A percentile compares a stretch with the other conserved stretches of the same genome.
Conservation (phyloP, 495 filamentous ascomycete genomes). For the Rusavskia elegans region DNA sequence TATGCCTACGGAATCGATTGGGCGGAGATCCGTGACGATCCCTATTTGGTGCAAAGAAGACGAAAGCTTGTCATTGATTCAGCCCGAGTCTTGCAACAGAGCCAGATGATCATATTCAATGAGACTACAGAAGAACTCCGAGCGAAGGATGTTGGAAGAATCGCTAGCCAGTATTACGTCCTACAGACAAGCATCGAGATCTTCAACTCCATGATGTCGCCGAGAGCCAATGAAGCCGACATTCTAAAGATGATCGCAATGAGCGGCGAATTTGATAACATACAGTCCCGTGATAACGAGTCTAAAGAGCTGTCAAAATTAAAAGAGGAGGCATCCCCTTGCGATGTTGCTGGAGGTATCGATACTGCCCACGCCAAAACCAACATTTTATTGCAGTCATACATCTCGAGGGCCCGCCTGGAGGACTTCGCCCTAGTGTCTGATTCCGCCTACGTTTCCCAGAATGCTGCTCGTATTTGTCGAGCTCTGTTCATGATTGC, state of each 20-base stretch:
- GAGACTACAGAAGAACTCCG: slow-evolving; percentile 79
- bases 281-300: slow-evolving; percentile 80
- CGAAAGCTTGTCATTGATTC: slow-evolving; percentile 75
- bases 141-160: slow-evolving; percentile 86
- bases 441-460: slow-evolving; percentile 85
- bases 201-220: slow-evolving; percentile 84
- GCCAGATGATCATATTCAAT: slow-evolving; percentile 98
- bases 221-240: slow-evolving; percentile 69
- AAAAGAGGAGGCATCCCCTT: slow-evolving; percentile 47
- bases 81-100: slow-evolving; percentile 67
- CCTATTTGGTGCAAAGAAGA: slow-evolving; percentile 63
- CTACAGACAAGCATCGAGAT: slow-evolving; percentile 83
- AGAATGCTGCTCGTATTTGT: slow-evolving; percentile 89
- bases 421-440: slow-evolving; percentile 89
- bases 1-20: slow-evolving; percentile 92
- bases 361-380: slow-evolving; percentile 79
- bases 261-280: slow-evolving; percentile 95
- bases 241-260: slow-evolving; percentile 87
- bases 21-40: slow-evolving; percentile 78
- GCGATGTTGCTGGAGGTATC: slow-evolving; percentile 56
- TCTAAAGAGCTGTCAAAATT: slow-evolving; percentile 57
- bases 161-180: slow-evolving; percentile 95
- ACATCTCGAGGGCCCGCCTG: slow-evolving; percentile 75
- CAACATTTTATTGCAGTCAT: slow-evolving; percentile 85
- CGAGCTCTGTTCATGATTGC: slow-evolving; percentile 95